phyloP scores from a whole-genome alignment of 495 filamentous ascomycete genomes.

The Saxispiralis lemnorum region DNA sequence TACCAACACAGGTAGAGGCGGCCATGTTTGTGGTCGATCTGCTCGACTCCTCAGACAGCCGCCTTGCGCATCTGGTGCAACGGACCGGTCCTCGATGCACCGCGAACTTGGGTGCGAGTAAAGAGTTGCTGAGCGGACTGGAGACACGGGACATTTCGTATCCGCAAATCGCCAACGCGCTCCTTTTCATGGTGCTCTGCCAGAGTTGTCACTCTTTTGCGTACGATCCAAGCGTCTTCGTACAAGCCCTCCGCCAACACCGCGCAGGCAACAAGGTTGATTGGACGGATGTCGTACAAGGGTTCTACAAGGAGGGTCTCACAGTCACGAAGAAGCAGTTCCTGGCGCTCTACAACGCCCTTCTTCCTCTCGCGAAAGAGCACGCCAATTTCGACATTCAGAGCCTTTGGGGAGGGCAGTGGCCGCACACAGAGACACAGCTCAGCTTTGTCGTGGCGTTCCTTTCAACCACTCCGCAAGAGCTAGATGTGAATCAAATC shows the following conservation, averaged over 20 bases:
- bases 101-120: constrained; percentile 33
- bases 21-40: constrained; percentile 57
- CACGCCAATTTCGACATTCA: constrained; percentile 54
- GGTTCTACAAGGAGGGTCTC: constrained; percentile 66
- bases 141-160: constrained; percentile 55
- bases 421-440: constrained; percentile 72
- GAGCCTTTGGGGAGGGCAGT: constrained; percentile 75
- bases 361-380: constrained; percentile 50
- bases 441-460: constrained; percentile 79
- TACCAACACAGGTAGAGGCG: constrained; percentile 55
- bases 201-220: constrained; percentile 35
- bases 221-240: constrained; percentile 57
- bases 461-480: constrained; percentile 45
- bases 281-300: constrained; percentile 66
- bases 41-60: constrained; percentile 40
- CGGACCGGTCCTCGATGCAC: constrained; percentile 49
- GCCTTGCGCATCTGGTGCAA: constrained; percentile 59
- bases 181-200: constrained; percentile 67
- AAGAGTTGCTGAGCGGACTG: constrained; percentile 47
- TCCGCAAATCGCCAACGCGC: constrained; percentile 59
- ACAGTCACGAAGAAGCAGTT: constrained; percentile 65
- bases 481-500: constrained; percentile 66
- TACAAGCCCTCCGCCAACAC: constrained; percentile 41
- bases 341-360: constrained; percentile 53
- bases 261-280: constrained; percentile 43